Base-by-base conservation (phyloP, 2,329 filamentous ascomycete genomes). In the Zymoseptoria brevis region DNA sequence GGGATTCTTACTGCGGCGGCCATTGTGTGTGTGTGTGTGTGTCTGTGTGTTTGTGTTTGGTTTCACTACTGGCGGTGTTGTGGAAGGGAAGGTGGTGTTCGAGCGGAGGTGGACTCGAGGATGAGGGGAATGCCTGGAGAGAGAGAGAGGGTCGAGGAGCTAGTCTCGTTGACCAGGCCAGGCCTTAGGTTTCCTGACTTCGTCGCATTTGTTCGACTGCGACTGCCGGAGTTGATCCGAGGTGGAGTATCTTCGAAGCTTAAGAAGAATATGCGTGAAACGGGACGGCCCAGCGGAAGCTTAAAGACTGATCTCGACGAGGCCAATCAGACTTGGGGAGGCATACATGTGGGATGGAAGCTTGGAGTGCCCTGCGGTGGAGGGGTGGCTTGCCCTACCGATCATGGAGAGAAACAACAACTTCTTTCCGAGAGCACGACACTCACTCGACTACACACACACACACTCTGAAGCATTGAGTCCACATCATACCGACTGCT, bases 1-100 rank as follows among this genome's bases (percentile, higher is more conserved):
- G 53, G 41, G 19, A 56, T 56, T 3, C 61, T 59, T 59, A 59
- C 57, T 51, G 49, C 59, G 53, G 61, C 56, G 57, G 55, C 57
- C 57, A 59, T 63, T 63, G 55, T 45, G 51, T 9, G 16, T 4
- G 8, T 22, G 21, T 22, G 26, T 63, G 55, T 45, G 51, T 9
- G 16, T 4, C 2, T 22, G 21, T 22, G 26, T 41, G 53, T 1
- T 41, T 19, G 22, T 35, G 48, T 48, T 16, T 19, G 30, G 45
- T 35, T 54, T 51, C 19, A 50, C 13, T n/a, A 50, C 13, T n/a
- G 54, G 8, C n/a, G 19, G 4, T 24, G 53, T 45, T 22, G 29
- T 58, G 9, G 49, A 48, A 26, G 22, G 55, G 9, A 16, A 26
- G 24, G 35, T 41, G 22, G 9, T 45, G 16, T 24, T 24, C 52